Evolutionary conservation across 345 rosid species (phyloP), one percentile per base, ranked within the genome.

Genomic region (Bretschneidera sinensis): DNA sequence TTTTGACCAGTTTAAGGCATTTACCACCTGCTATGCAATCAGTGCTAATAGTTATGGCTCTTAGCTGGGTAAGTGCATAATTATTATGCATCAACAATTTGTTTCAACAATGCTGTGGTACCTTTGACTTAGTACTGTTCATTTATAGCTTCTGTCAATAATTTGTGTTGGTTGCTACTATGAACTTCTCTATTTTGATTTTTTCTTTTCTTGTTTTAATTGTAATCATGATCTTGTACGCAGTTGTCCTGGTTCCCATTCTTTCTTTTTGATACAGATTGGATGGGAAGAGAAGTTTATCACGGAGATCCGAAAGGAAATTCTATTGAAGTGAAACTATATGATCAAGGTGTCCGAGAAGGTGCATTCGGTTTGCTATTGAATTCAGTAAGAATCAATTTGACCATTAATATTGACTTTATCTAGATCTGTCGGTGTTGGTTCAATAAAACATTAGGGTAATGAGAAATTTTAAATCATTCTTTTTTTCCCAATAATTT

Each of bases 241-340:
- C 83, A 94, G 97, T 69, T 94, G 60, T 94, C 99, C 45, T 91
- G 97, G 99, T 94, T 94, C 70, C 99, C 97, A 6, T 88, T 91
- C 87, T 88, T 94, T 78, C 85, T 95, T 56, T 94, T 91, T 59
- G 97, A 95, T 78, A 88, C 95, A 31, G 97, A 95, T 78, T 95
- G 99, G 99, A 95, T 95, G 99, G 99, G 99, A 48, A 86, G 96
- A 74, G 96, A 95, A 78, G 96, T 95, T 51, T 91, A 91, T 74
- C 95, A 86, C 60, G 99, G 97, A 35, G 69, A 90, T 82, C 97
- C 99, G 15, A 88, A 76, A 17, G 92, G 91, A 59, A 76, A 65
- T 73, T 53, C 76, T 34, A 43, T 66, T 59, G 84, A 66, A 65
- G 81, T 82, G 16, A 73, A 78, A 60, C 81, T 86, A 43, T 94